Percentiles rank a stretch among this genome's conserved stretches.
These are phyloP conservation scores for Phialophora macrospora DNA, from an alignment of 2,329 filamentous ascomycete species.

Conservation along the genomic window DNA sequence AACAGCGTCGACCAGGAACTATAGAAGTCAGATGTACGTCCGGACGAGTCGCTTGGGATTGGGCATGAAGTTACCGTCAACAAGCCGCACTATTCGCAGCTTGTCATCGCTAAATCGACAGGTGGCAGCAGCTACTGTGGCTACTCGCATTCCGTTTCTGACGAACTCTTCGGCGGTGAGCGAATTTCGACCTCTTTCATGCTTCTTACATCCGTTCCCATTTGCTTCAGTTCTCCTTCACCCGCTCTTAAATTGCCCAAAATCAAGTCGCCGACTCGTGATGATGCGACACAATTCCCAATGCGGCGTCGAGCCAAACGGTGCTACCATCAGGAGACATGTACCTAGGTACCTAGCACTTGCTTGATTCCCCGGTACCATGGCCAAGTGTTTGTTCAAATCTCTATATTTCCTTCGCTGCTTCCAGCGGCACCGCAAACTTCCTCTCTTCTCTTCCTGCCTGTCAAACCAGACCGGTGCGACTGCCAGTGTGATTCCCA, in stretches of 20 bases:
- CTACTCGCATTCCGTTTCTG: not conserved
- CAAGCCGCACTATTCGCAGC: conserved; percentile 5
- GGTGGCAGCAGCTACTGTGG: conserved; percentile 18
- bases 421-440: conserved; percentile 9
- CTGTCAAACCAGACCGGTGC: conserved; percentile 9
- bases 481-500: conserved; percentile 5
- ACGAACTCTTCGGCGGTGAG: not conserved
- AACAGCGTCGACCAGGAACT: conserved; percentile 1
- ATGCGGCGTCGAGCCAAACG: not conserved
- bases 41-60: conserved; percentile 28
- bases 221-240: not conserved
- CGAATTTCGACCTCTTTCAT: conserved; percentile 4
- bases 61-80: conserved; percentile 21
- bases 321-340: conserved; percentile 1
- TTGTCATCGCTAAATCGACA: conserved; percentile 6
- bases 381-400: not conserved
- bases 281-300: not conserved
- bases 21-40: conserved; percentile 5
- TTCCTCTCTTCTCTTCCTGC: not conserved
- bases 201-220: not conserved
- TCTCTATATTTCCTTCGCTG: conserved; percentile 12
- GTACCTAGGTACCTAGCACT: conserved; percentile 9
- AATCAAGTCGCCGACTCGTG: not conserved
- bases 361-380: not conserved
- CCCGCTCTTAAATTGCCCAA: not conserved